Evolutionary conservation across 139 green algal species (phyloP).

Genomic region (Micromonas commoda): DNA sequence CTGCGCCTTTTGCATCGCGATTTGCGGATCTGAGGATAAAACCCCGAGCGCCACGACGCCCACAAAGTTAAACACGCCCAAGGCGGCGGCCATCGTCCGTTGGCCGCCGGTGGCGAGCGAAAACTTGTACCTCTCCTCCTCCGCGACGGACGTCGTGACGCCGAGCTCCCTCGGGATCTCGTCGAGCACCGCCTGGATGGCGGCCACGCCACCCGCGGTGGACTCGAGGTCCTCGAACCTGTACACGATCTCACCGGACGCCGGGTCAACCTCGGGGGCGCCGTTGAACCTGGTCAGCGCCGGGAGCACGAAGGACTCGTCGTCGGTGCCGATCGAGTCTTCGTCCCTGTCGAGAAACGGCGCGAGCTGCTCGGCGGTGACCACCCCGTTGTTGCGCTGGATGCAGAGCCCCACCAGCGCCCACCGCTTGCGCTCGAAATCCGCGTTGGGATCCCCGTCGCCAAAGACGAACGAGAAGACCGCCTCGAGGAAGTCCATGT

Average conservation of each 20-base stretch:
- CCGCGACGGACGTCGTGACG: background rate
- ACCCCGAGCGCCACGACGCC: slow-evolving; percentile 63
- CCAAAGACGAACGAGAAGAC: slow-evolving; percentile 96
- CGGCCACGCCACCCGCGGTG: slow-evolving; percentile 38
- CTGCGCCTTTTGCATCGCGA: slow-evolving; percentile 23
- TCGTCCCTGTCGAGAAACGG: slow-evolving; percentile 74
- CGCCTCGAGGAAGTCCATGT: slow-evolving; percentile 74
- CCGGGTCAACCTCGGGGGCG: slow-evolving; percentile 67
- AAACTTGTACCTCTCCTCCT: slow-evolving; percentile 39
- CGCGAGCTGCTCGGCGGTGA: slow-evolving; percentile 84
- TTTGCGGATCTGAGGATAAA: slow-evolving; percentile 44
- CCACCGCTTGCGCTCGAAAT: slow-evolving; percentile 74
- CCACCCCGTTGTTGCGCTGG: slow-evolving; percentile 61
- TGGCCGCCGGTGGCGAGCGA: slow-evolving; percentile 37
- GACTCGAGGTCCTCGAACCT: slow-evolving; percentile 72
- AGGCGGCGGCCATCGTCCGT: slow-evolving; percentile 39
- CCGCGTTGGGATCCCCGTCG: slow-evolving; percentile 86
- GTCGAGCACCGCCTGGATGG: slow-evolving; percentile 25
- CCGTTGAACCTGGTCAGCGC: slow-evolving; percentile 78
- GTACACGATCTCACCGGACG: slow-evolving; percentile 79
- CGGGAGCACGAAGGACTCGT: slow-evolving; percentile 83
- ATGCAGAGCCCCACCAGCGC: slow-evolving; percentile 53
- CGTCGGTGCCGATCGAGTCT: slow-evolving; percentile 19
- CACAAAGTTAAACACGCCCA: slow-evolving; percentile 78
- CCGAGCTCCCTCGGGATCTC: background rate